phyloP scores from a whole-genome alignment of 176 grass and related monocot species.

The Hyparrhenia diplandra region DNA sequence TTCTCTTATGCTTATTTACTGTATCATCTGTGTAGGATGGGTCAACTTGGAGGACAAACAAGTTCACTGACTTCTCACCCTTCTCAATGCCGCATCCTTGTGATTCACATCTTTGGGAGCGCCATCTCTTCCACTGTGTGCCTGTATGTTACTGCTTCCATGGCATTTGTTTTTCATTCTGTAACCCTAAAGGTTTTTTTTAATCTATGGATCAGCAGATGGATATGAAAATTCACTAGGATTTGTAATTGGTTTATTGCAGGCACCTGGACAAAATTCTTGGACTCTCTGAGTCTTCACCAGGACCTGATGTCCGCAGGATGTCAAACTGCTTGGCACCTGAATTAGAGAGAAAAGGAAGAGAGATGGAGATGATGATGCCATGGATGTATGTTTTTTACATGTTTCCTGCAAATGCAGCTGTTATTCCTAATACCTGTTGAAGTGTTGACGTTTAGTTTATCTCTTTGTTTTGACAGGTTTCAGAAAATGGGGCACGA shows the following conservation, averaged over 20 bases:
- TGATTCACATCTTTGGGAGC: conserved; percentile 85
- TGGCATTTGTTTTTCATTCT: neutral
- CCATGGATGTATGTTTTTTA: conserved; percentile 49
- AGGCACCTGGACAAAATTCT: conserved; percentile 87
- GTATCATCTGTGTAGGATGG: conserved; percentile 81
- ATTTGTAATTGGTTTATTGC: conserved; percentile 29
- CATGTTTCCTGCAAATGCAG: neutral
- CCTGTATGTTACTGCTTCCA: conserved; percentile 46
- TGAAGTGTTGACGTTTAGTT: conserved; percentile 11
- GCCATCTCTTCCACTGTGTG: conserved; percentile 80
- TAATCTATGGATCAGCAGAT: neutral
- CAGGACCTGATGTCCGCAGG: conserved; percentile 43
- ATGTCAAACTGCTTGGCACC: conserved; percentile 29
- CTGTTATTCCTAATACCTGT: neutral
- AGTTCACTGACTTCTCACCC: conserved; percentile 63
- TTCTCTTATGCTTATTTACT: too few relatives aligned
- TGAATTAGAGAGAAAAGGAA: conserved; percentile 76
- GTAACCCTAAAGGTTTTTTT: neutral
- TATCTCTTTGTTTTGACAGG: conserved; percentile 35
- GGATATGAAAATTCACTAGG: neutral
- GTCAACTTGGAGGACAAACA: conserved; percentile 85
- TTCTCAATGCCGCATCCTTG: conserved; percentile 54
- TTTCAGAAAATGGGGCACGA: conserved; percentile 36
- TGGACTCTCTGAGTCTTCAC: conserved; percentile 66
- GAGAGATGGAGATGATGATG: conserved; percentile 50